These are phyloP conservation scores for Clarireedia monteithiana DNA, from an alignment of 2,329 filamentous ascomycete species.

Conservation along the genomic window DNA sequence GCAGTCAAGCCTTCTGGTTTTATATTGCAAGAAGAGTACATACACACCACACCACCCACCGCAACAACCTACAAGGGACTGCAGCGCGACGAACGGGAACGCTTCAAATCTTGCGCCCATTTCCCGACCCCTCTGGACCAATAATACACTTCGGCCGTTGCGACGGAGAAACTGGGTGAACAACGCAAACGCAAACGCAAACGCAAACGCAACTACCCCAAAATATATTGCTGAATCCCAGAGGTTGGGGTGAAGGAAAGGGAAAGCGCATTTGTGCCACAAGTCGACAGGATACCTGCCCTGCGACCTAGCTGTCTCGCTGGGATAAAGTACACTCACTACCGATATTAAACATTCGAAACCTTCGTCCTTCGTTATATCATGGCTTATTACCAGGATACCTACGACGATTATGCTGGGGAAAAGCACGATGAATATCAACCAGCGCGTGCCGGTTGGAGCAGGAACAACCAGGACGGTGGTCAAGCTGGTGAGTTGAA, in stretches of 20 bases:
- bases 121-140: no score
- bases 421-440: slow-evolving; percentile 3
- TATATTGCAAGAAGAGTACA: no score
- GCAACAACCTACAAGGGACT: no score
- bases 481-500: neutral
- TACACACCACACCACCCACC: no score
- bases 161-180: no score
- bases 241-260: neutral
- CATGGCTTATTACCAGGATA: neutral
- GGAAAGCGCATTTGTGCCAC: neutral
- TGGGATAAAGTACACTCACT: neutral
- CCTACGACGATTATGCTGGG: neutral
- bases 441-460: slow-evolving; percentile 5
- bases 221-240: neutral
- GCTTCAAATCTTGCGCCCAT: no score
- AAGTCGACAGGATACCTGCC: neutral
- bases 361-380: neutral
- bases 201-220: neutral
- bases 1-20: no score
- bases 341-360: no score
- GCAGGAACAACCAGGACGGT: slow-evolving; percentile 1
- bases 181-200: no score
- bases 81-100: no score
- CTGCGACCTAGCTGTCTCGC: neutral
- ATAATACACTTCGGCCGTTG: no score